phyloP scores from a whole-genome alignment of 2,329 filamentous ascomycete genomes.

The Lecanoromycetidae sp. region DNA sequence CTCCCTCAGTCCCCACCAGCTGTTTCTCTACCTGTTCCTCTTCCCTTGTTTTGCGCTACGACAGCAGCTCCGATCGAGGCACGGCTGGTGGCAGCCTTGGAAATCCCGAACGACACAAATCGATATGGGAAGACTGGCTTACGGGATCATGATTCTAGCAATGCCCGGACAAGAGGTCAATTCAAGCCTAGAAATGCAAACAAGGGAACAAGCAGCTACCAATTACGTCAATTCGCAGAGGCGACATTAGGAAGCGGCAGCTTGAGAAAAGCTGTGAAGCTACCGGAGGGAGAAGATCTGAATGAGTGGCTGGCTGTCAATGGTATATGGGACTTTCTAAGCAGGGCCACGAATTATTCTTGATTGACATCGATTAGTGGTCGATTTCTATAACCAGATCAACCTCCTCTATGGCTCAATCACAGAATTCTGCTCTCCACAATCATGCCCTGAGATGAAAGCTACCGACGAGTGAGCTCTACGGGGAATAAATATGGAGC shows the following conservation, averaged over 20 bases:
- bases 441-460: constrained; percentile 98
- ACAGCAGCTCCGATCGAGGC: background rate
- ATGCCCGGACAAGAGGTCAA: constrained; percentile 62
- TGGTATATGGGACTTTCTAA: too few species aligned
- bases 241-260: constrained; percentile 91
- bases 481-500: constrained; percentile 14
- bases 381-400: constrained; percentile 99
- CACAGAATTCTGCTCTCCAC: constrained; percentile 96
- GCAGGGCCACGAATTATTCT: too few species aligned
- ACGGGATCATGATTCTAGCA: constrained; percentile 19
- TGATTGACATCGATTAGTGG: constrained; percentile 57
- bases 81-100: constrained; percentile 15
- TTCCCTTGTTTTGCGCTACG: constrained; percentile 24
- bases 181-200: constrained; percentile 78
- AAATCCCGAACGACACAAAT: constrained; percentile 22
- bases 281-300: constrained; percentile 93
- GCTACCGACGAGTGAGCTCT: constrained; percentile 82
- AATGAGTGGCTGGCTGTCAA: constrained; percentile 99
- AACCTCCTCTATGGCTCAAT: constrained; percentile 98
- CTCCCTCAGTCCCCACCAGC: background rate
- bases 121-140: constrained; percentile 24
- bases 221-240: constrained; percentile 94
- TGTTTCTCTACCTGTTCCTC: background rate
- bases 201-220: constrained; percentile 82
- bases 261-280: constrained; percentile 86